phyloP scores from a whole-genome alignment of 139 green algal species.

The Volvox reticuliferus region DNA sequence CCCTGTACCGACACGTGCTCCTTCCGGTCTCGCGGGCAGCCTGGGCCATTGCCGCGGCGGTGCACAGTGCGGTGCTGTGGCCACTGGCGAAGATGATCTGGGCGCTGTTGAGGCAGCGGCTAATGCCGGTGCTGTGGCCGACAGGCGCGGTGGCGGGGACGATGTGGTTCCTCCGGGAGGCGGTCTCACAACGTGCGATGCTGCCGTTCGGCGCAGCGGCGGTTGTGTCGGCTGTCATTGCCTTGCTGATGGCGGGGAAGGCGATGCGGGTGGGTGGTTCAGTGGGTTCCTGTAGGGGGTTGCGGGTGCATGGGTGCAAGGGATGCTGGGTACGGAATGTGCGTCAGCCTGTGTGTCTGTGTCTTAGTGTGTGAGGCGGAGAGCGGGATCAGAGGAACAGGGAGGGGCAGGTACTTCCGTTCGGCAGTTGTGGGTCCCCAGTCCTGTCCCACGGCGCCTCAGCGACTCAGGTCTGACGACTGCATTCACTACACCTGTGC shows the following conservation, averaged over 20 bases:
- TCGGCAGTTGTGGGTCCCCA: no score
- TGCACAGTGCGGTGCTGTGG: background rate
- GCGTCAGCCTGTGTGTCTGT: no score
- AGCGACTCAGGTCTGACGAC: no score
- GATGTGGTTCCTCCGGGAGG: background rate
- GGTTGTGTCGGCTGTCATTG: background rate
- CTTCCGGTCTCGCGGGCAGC: background rate
- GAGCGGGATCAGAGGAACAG: no score
- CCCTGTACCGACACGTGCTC: background rate
- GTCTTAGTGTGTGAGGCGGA: no score
- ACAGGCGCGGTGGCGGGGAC: background rate
- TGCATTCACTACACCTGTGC: no score
- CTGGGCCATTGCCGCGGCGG: background rate
- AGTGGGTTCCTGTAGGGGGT: no score
- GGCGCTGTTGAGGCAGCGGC: background rate
- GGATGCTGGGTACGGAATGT: no score
- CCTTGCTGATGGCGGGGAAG: conserved; percentile 18
- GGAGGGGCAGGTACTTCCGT: no score
- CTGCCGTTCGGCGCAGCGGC: conserved; percentile 1
- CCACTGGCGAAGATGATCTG: background rate
- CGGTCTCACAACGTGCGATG: background rate
- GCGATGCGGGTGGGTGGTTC: conserved; percentile 34
- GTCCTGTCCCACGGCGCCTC: no score
- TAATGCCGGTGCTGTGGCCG: conserved; percentile 17
- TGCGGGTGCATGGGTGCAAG: no score